Percentiles rank a stretch among this genome's conserved stretches.
These are phyloP conservation scores for Cryptococcus jaspeensis DNA, from an alignment of 1,284 basidiomycete species.

Conservation along the genomic window DNA sequence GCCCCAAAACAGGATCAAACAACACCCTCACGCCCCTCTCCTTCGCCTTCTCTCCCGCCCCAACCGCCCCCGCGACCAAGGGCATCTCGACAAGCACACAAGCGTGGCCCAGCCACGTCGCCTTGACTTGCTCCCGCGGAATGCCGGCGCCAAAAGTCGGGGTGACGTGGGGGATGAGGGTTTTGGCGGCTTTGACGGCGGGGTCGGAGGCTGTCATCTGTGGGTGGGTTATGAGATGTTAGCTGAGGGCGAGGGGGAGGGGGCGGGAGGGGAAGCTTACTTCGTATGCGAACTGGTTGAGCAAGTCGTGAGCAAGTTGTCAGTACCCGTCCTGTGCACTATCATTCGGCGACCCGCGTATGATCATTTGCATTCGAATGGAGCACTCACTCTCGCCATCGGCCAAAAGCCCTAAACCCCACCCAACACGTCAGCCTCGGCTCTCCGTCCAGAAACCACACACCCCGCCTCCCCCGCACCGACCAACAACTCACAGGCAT, in stretches of 20 bases:
- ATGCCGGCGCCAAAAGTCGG: constrained; percentile 30
- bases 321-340: neutral
- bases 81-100: constrained; percentile 69
- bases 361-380: too few species aligned
- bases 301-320: neutral
- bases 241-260: neutral
- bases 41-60: constrained; percentile 19
- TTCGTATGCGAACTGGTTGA: constrained; percentile 14
- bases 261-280: neutral
- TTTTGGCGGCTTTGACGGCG: constrained; percentile 15
- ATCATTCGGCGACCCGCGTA: neutral
- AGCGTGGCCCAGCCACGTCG: constrained; percentile 72
- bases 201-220: constrained; percentile 12
- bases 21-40: constrained; percentile 62
- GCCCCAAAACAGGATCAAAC: constrained; percentile 68
- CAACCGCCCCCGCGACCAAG: neutral
- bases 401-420: too few species aligned
- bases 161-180: constrained; percentile 27
- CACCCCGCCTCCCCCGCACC: neutral
- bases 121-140: constrained; percentile 54
- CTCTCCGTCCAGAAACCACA: constrained; percentile 11
- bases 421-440: constrained; percentile 6
- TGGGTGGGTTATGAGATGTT: neutral
- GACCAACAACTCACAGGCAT: constrained; percentile 18
- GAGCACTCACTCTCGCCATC: too few species aligned